phyloP scores from a whole-genome alignment of 345 rosid species.

The Brassica napus region Da-Ae NC_063442.1:32447501-32448000 shows the following conservation, averaged over 20 bases:
- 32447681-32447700: slow-evolving; percentile 98
- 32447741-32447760: slow-evolving; percentile 88
- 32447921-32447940: slow-evolving; percentile 84
- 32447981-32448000: slow-evolving; percentile 96
- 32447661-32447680: slow-evolving; percentile 78
- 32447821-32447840: slow-evolving; percentile 25
- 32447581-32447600: not conserved
- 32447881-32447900: slow-evolving; percentile 88
- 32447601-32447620: slow-evolving; percentile 2
- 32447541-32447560: slow-evolving; percentile 93
- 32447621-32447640: slow-evolving; percentile 16
- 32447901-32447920: slow-evolving; percentile 80
- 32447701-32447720: slow-evolving; percentile 87
- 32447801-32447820: slow-evolving; percentile 14
- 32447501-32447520: slow-evolving; percentile 86
- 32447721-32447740: slow-evolving; percentile 91
- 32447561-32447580: slow-evolving; percentile 60
- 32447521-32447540: slow-evolving; percentile 77
- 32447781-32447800: slow-evolving; percentile 61
- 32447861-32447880: slow-evolving; percentile 84
- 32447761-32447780: slow-evolving; percentile 85
- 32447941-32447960: slow-evolving; percentile 89
- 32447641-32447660: slow-evolving; percentile 55
- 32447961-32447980: slow-evolving; percentile 96
- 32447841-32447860: slow-evolving; percentile 28